Evolutionary conservation across 2,329 filamentous ascomycete species (phyloP).

Genomic region (Aspergillus awamori): DNA sequence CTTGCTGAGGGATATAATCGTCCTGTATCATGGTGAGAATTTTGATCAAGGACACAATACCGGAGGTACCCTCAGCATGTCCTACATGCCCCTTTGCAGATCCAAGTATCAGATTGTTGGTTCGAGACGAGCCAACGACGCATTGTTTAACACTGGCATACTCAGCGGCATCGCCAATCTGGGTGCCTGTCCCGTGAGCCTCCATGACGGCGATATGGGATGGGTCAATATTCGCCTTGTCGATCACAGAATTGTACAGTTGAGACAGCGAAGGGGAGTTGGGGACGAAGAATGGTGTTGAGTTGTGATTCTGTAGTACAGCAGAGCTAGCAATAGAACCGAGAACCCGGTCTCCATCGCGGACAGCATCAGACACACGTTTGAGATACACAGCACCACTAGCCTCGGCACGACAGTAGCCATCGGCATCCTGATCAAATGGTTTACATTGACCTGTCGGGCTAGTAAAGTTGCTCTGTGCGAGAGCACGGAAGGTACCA

Average conservation of each 20-base stretch:
- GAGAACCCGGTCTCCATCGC: slow-evolving; percentile 50
- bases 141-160: slow-evolving; percentile 25
- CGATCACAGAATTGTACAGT: slow-evolving; percentile 32
- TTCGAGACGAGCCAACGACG: slow-evolving; percentile 20
- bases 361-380: slow-evolving; percentile 47
- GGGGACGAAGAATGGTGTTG: slow-evolving; percentile 24
- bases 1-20: slow-evolving; percentile 30
- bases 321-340: slow-evolving; percentile 40
- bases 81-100: slow-evolving; percentile 41
- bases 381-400: slow-evolving; percentile 52
- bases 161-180: slow-evolving; percentile 35
- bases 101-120: slow-evolving; percentile 24
- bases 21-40: slow-evolving; percentile 34
- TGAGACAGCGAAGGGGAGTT: slow-evolving; percentile 27
- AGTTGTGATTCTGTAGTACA: slow-evolving; percentile 39
- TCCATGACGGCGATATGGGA: slow-evolving; percentile 35
- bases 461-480: slow-evolving; percentile 46
- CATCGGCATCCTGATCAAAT: slow-evolving; percentile 52
- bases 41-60: slow-evolving; percentile 35
- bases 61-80: slow-evolving; percentile 38
- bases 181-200: slow-evolving; percentile 38
- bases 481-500: slow-evolving; percentile 31
- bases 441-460: slow-evolving; percentile 52
- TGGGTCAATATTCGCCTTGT: slow-evolving; percentile 24
- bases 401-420: slow-evolving; percentile 56